A percentile compares a stretch with the other conserved stretches of the same genome.
Conservation (phyloP, 306 rosid species). For the Begonia masoniana region DNA sequence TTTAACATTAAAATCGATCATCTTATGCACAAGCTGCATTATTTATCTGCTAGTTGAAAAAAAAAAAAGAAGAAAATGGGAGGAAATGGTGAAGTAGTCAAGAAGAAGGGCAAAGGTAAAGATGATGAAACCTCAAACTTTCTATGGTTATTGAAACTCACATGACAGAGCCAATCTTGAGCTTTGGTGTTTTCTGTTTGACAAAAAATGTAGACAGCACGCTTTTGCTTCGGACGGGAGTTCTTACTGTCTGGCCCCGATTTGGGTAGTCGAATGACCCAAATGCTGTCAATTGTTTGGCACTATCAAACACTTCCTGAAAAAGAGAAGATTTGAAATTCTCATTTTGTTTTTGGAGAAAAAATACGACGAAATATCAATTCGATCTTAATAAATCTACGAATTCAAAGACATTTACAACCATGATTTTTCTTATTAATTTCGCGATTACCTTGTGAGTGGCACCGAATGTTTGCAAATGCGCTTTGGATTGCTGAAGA, state of each 20-base stretch:
- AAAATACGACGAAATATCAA: background rate
- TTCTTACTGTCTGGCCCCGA: constrained; percentile 23
- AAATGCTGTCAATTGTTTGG: constrained; percentile 32
- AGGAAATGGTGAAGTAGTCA: background rate
- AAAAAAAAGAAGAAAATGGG: background rate
- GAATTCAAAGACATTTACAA: background rate
- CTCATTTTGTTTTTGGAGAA: constrained; percentile 1
- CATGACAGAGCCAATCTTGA: constrained; percentile 36
- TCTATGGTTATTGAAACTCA: background rate
- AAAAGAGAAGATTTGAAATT: constrained; percentile 10
- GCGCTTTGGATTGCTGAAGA: constrained; percentile 26
- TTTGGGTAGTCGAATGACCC: constrained; percentile 37
- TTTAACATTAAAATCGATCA: too few relatives aligned
- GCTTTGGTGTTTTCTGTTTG: constrained; percentile 42
- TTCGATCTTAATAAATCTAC: background rate
- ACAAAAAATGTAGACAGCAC: constrained; percentile 70
- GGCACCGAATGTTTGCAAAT: constrained; percentile 34
- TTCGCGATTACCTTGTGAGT: constrained; percentile 28
- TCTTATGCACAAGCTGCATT: background rate
- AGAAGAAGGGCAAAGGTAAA: background rate
- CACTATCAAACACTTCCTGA: constrained; percentile 55
- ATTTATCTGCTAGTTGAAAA: background rate
- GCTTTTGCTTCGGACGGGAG: constrained; percentile 74
- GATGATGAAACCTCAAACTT: too few relatives aligned
- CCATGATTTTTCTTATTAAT: background rate